These are phyloP conservation scores for Cinnamomum chago DNA, from an alignment of 164 flowering plant species.

Conservation along the genomic window DNA sequence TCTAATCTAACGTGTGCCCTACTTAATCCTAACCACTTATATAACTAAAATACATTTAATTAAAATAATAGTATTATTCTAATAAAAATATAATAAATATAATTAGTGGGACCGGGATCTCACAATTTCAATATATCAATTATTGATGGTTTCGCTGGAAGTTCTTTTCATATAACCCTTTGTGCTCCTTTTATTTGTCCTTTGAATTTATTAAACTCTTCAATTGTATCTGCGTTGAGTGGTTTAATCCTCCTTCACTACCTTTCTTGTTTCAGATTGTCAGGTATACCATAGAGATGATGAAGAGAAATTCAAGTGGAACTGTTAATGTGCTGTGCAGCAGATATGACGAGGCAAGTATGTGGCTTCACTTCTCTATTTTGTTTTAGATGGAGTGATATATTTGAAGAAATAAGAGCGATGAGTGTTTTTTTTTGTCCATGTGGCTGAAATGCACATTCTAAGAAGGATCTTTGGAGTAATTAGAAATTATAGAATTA, in stretches of 20 bases:
- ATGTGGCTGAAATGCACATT: too few relatives aligned
- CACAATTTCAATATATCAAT: background rate
- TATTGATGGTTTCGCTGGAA: background rate
- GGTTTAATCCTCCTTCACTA: background rate
- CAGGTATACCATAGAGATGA: conserved; percentile 39
- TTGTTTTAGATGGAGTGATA: background rate
- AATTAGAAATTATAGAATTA: too few relatives aligned
- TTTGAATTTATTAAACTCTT: background rate
- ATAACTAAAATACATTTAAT: too few relatives aligned
- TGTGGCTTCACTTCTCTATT: background rate
- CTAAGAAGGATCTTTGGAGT: too few relatives aligned
- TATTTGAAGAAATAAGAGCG: background rate
- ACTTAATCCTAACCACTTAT: too few relatives aligned
- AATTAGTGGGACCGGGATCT: too few relatives aligned
- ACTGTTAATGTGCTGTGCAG: conserved; percentile 44
- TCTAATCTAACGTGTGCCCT: too few relatives aligned
- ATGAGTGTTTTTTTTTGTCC: too few relatives aligned
- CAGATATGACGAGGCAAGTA: conserved; percentile 51
- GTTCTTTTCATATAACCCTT: background rate
- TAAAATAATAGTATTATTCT: too few relatives aligned
- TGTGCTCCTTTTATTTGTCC: background rate
- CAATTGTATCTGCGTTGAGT: background rate
- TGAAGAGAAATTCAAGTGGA: conserved; percentile 14
- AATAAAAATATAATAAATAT: too few relatives aligned
- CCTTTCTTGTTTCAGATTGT: conserved; percentile 45